Evolutionary conservation across 2,329 filamentous ascomycete genomes (phyloP).

Genomic region (Ophiocordyceps sinensis): DNA sequence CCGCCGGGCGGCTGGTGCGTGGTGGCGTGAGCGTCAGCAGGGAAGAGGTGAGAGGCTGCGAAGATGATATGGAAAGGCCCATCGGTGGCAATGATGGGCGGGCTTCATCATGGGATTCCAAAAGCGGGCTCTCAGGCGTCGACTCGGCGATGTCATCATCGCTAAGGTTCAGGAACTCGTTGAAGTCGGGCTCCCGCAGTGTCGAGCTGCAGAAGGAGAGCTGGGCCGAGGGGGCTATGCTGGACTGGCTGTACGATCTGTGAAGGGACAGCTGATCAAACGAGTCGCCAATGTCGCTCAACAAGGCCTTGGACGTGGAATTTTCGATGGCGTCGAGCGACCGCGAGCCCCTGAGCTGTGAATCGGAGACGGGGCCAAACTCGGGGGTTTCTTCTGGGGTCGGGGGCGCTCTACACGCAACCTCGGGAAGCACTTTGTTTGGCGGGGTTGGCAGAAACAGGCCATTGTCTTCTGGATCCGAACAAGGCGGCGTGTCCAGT

Average conservation of each 20-base stretch:
- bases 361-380: slow-evolving; percentile 11
- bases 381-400: slow-evolving; percentile 19
- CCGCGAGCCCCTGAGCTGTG: slow-evolving; percentile 12
- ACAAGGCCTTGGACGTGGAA: slow-evolving; percentile 11
- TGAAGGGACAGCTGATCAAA: slow-evolving; percentile 11
- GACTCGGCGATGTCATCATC: slow-evolving; percentile 44
- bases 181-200: slow-evolving; percentile 35
- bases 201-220: slow-evolving; percentile 17
- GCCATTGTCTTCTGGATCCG: slow-evolving; percentile 12
- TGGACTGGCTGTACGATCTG: slow-evolving; percentile 15
- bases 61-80: slow-evolving; percentile 9
- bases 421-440: slow-evolving; percentile 6
- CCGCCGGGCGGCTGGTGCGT: slow-evolving; percentile 25
- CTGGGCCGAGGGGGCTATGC: slow-evolving; percentile 13
- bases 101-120: slow-evolving; percentile 3
- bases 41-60: slow-evolving; percentile 12
- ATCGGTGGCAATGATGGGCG: slow-evolving; percentile 6
- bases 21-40: slow-evolving; percentile 31
- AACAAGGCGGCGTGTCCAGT: slow-evolving; percentile 18
- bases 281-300: slow-evolving; percentile 11
- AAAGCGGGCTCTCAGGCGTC: slow-evolving; percentile 7
- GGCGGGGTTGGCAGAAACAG: slow-evolving; percentile 1
- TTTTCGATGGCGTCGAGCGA: slow-evolving; percentile 15
- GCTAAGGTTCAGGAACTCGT: slow-evolving; percentile 37
- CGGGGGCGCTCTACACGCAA: slow-evolving; percentile 8